phyloP scores from a whole-genome alignment of 1,284 basidiomycete species.

The Ceratobasidium sp. region DNA sequence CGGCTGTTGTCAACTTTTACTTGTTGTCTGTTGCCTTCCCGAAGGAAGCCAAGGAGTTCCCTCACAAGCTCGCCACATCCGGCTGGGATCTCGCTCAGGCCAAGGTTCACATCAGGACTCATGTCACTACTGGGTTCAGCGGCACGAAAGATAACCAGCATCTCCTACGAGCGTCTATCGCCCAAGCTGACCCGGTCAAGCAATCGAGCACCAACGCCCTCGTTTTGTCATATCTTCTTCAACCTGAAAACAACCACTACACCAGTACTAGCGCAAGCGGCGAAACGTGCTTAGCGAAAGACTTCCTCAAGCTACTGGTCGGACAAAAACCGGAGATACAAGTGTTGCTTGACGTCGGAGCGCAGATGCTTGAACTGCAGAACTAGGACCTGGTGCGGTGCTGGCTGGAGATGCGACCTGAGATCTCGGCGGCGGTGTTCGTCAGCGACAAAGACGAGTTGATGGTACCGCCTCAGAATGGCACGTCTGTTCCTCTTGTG shows the following conservation, averaged over 20 bases:
- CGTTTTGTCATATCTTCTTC: conserved; percentile 60
- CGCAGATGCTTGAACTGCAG: conserved; percentile 65
- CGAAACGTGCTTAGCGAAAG: conserved; percentile 49
- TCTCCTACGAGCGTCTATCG: conserved; percentile 61
- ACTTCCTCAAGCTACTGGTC: conserved; percentile 56
- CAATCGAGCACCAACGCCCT: conserved; percentile 63
- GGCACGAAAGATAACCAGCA: conserved; percentile 66
- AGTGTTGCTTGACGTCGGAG: conserved; percentile 66
- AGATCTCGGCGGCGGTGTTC: conserved; percentile 60
- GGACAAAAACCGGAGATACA: conserved; percentile 55
- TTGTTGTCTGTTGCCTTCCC: conserved; percentile 62
- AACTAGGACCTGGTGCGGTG: conserved; percentile 57
- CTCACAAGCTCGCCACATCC: conserved; percentile 60
- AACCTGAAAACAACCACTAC: conserved; percentile 59
- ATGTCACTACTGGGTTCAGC: conserved; percentile 64
- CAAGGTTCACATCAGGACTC: conserved; percentile 51
- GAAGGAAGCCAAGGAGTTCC: conserved; percentile 62
- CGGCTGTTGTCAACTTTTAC: conserved; percentile 62
- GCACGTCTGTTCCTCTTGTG: conserved; percentile 55
- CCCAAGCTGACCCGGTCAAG: conserved; percentile 57
- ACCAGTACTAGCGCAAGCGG: conserved; percentile 49
- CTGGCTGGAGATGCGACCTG: conserved; percentile 56
- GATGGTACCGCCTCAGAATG: conserved; percentile 58
- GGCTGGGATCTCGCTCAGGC: conserved; percentile 64
- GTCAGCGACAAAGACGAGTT: conserved; percentile 62